phyloP scores from a whole-genome alignment of 2,329 filamentous ascomycete genomes.

The Diaporthe citri region DNA sequence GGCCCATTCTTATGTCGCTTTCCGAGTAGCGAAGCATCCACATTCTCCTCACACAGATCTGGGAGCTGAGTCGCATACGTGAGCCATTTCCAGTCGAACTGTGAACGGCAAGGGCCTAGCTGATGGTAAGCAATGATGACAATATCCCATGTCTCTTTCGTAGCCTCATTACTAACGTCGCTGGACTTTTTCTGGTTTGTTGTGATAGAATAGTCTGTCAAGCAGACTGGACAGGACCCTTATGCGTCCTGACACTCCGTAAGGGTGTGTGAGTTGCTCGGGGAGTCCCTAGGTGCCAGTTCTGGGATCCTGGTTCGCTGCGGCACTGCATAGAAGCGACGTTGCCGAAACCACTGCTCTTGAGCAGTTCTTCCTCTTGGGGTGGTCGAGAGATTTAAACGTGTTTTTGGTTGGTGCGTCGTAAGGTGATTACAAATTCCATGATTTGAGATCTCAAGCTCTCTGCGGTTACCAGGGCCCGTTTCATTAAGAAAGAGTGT shows the following conservation, averaged over 20 bases:
- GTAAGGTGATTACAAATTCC: slow-evolving; percentile 11
- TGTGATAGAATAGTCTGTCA: neutral
- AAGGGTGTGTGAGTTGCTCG: neutral
- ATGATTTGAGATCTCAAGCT: neutral
- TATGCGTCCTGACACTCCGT: neutral
- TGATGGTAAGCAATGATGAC: slow-evolving; percentile 2
- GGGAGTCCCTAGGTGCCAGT: neutral
- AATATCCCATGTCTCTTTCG: neutral
- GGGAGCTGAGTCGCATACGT: slow-evolving; percentile 1
- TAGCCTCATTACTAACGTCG: neutral
- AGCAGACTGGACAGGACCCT: neutral
- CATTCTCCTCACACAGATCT: neutral
- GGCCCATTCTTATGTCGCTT: neutral
- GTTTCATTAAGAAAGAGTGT: neutral
- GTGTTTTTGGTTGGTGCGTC: neutral
- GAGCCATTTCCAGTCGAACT: slow-evolving; percentile 10
- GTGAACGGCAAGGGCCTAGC: slow-evolving; percentile 1
- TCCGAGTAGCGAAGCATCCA: neutral
- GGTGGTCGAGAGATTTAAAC: neutral
- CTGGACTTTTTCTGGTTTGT: neutral
- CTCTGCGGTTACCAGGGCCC: neutral
- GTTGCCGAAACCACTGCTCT: neutral
- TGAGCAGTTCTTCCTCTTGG: neutral
- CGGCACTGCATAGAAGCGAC: neutral
- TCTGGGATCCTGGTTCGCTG: neutral